Evolutionary conservation across 2,329 filamentous ascomycete genomes (phyloP).

Genomic region (Colletotrichum nymphaeae): DNA sequence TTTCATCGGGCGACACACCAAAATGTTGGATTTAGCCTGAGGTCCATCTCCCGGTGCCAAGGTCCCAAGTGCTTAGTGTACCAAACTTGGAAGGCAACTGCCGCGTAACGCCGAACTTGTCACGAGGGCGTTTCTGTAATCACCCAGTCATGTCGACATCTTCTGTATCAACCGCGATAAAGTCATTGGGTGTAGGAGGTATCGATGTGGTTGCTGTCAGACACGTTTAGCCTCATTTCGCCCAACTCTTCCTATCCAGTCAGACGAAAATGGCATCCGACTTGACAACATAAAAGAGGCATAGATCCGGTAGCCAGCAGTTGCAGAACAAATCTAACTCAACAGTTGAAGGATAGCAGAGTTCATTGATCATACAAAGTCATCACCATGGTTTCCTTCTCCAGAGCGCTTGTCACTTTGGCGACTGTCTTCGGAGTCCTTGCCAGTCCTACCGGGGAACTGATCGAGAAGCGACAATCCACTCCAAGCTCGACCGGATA

Average conservation of each 20-base stretch:
- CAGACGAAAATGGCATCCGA: not conserved
- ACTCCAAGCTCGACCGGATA: constrained; percentile 41
- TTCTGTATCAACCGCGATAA: not conserved
- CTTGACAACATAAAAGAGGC: not conserved
- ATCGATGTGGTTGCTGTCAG: not conserved
- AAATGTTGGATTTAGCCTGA: not conserved
- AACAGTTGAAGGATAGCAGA: not conserved
- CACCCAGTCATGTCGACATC: not conserved
- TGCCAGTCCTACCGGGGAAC: not conserved
- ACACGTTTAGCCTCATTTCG: not conserved
- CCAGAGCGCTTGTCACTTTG: not conserved
- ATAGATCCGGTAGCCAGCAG: not conserved
- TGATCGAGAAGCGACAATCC: constrained; percentile 28
- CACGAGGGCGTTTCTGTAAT: not conserved
- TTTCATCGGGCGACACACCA: not conserved
- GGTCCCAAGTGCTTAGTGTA: not conserved
- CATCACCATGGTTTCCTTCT: not conserved
- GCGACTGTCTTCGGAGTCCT: not conserved
- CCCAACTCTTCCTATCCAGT: not conserved
- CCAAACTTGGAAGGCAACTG: not conserved
- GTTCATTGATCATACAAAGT: not conserved
- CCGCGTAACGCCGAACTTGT: not conserved
- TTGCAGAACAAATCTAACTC: not conserved
- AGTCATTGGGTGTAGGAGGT: not conserved
- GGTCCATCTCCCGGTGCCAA: not conserved